Conservation (phyloP, 108 stramenopile species). For the Cyclotella sp. region DNA sequence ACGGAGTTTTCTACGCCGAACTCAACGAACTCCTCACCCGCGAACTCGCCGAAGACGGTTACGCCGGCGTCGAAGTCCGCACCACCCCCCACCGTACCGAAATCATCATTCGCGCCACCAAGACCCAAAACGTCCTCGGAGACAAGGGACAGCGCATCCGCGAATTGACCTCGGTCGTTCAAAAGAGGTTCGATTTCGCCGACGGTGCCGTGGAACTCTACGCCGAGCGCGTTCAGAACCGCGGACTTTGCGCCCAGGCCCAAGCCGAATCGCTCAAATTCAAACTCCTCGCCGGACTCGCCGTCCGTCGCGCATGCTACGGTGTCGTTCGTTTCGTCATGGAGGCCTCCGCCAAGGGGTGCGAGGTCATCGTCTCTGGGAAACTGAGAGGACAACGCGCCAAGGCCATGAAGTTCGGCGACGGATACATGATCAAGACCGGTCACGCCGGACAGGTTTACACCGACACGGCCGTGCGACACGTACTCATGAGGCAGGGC, state of each 20-base stretch:
- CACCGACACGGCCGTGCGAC: slow-evolving; percentile 98
- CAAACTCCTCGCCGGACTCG: slow-evolving; percentile 98
- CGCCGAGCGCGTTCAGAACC: slow-evolving; percentile 98
- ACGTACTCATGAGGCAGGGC: slow-evolving; percentile 99
- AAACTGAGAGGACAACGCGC: slow-evolving; percentile 99
- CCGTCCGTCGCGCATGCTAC: slow-evolving; percentile 99
- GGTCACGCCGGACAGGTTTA: slow-evolving; percentile 98
- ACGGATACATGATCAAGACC: slow-evolving; percentile 99
- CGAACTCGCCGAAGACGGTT: slow-evolving; percentile 98
- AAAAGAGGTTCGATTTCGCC: slow-evolving; percentile 99
- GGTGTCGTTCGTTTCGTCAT: slow-evolving; percentile 99
- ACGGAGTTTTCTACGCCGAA: slow-evolving; percentile 99
- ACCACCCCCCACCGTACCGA: slow-evolving; percentile 99
- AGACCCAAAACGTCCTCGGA: slow-evolving; percentile 98
- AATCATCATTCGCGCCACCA: slow-evolving; percentile 99
- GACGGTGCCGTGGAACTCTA: slow-evolving; percentile 98
- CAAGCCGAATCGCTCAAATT: slow-evolving; percentile 99
- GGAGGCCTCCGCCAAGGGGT: slow-evolving; percentile 99
- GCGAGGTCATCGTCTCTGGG: slow-evolving; percentile 99
- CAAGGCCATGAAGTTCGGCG: slow-evolving; percentile 99
- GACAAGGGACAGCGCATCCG: slow-evolving; percentile 99
- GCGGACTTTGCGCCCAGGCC: slow-evolving; percentile 99
- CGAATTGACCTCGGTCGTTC: slow-evolving; percentile 98
- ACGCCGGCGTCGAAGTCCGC: slow-evolving; percentile 99
- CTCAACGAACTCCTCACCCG: slow-evolving; percentile 98